Evolutionary conservation across 2,329 filamentous ascomycete genomes (phyloP).

Genomic region (Byssothecium circinans): DNA sequence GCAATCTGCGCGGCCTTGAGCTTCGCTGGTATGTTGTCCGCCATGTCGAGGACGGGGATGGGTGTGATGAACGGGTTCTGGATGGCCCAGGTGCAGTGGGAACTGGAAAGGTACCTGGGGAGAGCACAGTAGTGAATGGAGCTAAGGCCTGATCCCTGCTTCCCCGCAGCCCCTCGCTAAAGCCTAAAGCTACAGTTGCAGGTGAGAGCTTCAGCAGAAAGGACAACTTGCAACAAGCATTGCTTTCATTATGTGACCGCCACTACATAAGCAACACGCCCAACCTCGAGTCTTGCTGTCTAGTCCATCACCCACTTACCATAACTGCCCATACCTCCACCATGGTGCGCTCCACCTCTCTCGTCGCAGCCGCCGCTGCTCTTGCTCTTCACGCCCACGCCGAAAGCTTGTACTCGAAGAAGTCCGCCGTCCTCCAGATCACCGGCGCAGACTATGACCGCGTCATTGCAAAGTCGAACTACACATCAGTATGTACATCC

Average conservation of each 20-base stretch:
- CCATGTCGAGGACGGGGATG: constrained; percentile 57
- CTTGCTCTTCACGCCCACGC: constrained; percentile 68
- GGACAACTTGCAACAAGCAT: constrained; percentile 24
- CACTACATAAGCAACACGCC: constrained; percentile 17
- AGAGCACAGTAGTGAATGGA: too few relatives aligned
- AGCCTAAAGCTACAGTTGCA: constrained; percentile 4
- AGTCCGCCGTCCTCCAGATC: constrained; percentile 82
- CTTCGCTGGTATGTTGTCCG: constrained; percentile 67
- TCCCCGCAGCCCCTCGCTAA: not conserved
- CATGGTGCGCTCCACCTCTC: constrained; percentile 42
- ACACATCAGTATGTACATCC: constrained; percentile 83
- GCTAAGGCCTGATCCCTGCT: too few relatives aligned
- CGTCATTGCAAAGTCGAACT: constrained; percentile 83
- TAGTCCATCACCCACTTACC: not conserved
- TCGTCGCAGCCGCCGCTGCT: constrained; percentile 59
- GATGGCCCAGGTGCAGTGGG: too few relatives aligned
- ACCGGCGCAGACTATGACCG: constrained; percentile 77
- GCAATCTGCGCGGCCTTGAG: constrained; percentile 80
- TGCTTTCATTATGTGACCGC: constrained; percentile 18
- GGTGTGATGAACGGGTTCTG: constrained; percentile 2
- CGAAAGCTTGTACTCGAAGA: constrained; percentile 80
- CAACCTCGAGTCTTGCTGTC: not conserved
- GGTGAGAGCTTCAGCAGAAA: constrained; percentile 9
- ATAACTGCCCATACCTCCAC: constrained; percentile 7
- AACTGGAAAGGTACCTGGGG: not conserved